A percentile compares a stretch with the other conserved stretches of the same genome.
These are phyloP conservation scores for Trichoderma cornu-damae DNA, from an alignment of 2,329 filamentous ascomycete genomes.

Conservation along the genomic window DNA sequence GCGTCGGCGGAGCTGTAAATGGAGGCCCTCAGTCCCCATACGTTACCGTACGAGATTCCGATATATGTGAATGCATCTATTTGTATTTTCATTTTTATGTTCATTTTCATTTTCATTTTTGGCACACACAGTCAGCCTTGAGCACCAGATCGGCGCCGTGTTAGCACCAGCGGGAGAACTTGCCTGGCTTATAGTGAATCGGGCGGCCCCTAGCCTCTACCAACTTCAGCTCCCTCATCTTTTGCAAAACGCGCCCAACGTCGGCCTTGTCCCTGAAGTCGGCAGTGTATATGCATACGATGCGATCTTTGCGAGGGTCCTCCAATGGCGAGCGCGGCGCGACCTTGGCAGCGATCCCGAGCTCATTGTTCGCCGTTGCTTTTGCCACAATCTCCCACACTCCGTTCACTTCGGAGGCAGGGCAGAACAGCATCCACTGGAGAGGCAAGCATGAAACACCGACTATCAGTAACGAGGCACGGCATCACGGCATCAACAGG, in stretches of 20 bases:
- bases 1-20: slow-evolving; percentile 47
- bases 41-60: slow-evolving; percentile 55
- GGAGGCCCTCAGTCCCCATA: slow-evolving; percentile 57
- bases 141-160: neutral
- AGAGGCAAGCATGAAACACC: too few relatives aligned
- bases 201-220: slow-evolving; percentile 42
- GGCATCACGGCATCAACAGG: neutral
- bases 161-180: slow-evolving; percentile 30
- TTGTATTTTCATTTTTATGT: too few relatives aligned
- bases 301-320: slow-evolving; percentile 39
- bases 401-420: slow-evolving; percentile 49
- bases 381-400: slow-evolving; percentile 63
- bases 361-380: slow-evolving; percentile 61
- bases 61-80: slow-evolving; percentile 65
- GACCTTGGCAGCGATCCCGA: slow-evolving; percentile 71
- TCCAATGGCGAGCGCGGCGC: slow-evolving; percentile 47
- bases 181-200: slow-evolving; percentile 76
- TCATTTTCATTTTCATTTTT: neutral
- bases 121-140: too few relatives aligned
- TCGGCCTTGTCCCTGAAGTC: slow-evolving; percentile 68
- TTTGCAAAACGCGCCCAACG: slow-evolving; percentile 60
- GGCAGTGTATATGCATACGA: slow-evolving; percentile 74
- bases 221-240: slow-evolving; percentile 58
- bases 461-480: neutral
- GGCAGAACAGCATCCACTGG: slow-evolving; percentile 73